Evolutionary conservation across 139 green algal species (phyloP), one percentile per base, ranked within the genome.

Genomic region (Chlorella ohadii): DNA sequence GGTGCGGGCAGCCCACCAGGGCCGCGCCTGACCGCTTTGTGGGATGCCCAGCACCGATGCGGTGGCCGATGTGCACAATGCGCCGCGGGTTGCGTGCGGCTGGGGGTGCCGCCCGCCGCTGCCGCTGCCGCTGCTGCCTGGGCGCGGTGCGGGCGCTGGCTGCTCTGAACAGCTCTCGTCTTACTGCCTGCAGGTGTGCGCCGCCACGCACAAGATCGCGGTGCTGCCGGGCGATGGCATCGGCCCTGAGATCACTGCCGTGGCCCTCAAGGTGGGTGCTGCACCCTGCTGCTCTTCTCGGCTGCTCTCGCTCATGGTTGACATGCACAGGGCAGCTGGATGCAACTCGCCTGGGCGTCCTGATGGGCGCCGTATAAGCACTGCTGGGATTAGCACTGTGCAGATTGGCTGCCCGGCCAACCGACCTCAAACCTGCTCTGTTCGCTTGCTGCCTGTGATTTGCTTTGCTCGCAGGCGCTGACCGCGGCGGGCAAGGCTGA

Each of bases 171-270:
- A 66, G 20, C 22, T 22, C 1, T 13, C 34, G 64, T 12, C 65
- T 72, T 12, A 13, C 23, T 73, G 34, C 66, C 15, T 31, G 70
- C 76, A 82, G 76, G 76, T 59, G 31, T 87, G 44, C 77, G 63
- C 51, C 41, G 82, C 83, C 25, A 84, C 75, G 27, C 92, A 98
- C 85, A 95, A 94, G 33, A 92, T 99, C 17, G 93, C 92, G 11
- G 84, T 98, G 22, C 93, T 99, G 41, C 92, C 96, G 34, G 97
- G 97, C 61, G 97, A 99, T 87, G 97, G 97, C 80, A 99, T 99
- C 70, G 96, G 97, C 31, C 97, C 97, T 27, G 97, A 99, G 86
- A 99, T 99, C 81, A 98, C 95, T 71, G 75, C 90, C 28, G 95
- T 59, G 51, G 51, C 51, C 11, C 51, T 59, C 51, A 59, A 59